A percentile compares a stretch with the other conserved stretches of the same genome.
phyloP scores from a whole-genome alignment of 1,284 basidiomycete species.

The Testicularia cyperi region DNA sequence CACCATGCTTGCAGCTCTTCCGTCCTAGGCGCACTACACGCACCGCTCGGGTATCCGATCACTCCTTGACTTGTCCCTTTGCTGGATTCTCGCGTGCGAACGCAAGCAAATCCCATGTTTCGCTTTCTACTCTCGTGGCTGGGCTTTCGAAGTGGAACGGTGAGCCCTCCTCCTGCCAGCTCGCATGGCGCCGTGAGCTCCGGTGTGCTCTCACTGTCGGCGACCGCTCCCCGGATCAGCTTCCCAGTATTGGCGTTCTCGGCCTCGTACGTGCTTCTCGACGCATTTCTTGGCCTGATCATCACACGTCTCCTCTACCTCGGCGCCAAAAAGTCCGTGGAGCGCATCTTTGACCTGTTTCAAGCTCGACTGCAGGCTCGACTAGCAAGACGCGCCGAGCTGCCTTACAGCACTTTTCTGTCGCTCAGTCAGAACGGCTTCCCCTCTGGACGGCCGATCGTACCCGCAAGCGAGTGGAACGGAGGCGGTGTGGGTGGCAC shows the following conservation, averaged over 20 bases:
- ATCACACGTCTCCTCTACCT: constrained; percentile 32
- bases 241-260: constrained; percentile 22
- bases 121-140: no score
- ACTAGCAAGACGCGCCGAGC: constrained; percentile 2
- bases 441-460: constrained; percentile 17
- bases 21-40: no score
- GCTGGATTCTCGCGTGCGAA: no score
- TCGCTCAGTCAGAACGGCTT: constrained; percentile 13
- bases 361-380: constrained; percentile 12
- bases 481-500: constrained; percentile 31
- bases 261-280: constrained; percentile 26
- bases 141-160: no score
- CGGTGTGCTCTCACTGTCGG: no score
- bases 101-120: no score
- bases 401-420: constrained; percentile 5
- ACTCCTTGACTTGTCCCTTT: no score
- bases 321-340: constrained; percentile 4
- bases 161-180: no score
- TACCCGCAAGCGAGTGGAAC: constrained; percentile 25
- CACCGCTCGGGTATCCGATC: no score
- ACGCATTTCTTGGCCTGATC: constrained; percentile 20
- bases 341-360: constrained; percentile 15
- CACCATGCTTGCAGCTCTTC: no score
- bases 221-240: no score
- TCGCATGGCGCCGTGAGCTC: no score